Percentiles rank a stretch among this genome's conserved stretches.
Conservation (phyloP, 768 basidiomycete species). For the Pisolithus microcarpus region DNA sequence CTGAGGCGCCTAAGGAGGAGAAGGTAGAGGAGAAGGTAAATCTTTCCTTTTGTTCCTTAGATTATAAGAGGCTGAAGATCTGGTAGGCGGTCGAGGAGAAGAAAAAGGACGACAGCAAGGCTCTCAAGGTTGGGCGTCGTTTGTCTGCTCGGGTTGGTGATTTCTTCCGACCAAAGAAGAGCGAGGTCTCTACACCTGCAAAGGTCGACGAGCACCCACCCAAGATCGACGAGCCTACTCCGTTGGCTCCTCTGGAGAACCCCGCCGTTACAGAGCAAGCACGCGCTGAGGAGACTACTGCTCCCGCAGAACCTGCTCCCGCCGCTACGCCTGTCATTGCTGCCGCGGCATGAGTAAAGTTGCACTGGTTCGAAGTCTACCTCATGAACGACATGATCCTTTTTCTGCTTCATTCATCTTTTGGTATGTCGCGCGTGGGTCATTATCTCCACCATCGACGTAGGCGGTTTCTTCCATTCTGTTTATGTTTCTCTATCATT, state of each 20-base stretch:
- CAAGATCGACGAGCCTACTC: conserved; percentile 75
- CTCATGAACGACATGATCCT: conserved; percentile 41
- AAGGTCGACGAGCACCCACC: conserved; percentile 89
- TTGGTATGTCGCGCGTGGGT: conserved; percentile 33
- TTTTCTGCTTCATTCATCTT: conserved; percentile 20
- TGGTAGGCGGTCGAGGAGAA: conserved; percentile 41
- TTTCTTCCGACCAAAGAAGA: conserved; percentile 75
- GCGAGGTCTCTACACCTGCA: conserved; percentile 56
- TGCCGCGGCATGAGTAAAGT: conserved; percentile 61
- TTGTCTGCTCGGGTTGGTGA: conserved; percentile 77
- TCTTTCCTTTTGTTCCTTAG: background rate
- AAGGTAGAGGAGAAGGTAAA: conserved; percentile 35
- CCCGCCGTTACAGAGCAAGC: conserved; percentile 40
- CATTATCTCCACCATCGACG: conserved; percentile 31
- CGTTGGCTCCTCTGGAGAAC: conserved; percentile 80
- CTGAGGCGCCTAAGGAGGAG: conserved; percentile 46
- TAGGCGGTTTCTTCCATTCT: conserved; percentile 30
- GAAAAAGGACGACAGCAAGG: conserved; percentile 41
- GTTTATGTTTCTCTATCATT: conserved; percentile 28
- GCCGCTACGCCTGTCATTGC: conserved; percentile 59
- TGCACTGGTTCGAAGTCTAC: conserved; percentile 13
- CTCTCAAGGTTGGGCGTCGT: conserved; percentile 67
- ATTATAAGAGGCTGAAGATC: background rate
- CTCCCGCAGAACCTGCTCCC: conserved; percentile 30
- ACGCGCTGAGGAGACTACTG: conserved; percentile 29